phyloP scores from a whole-genome alignment of 495 filamentous ascomycete species.

The Aspergillus bertholletiae region DNA sequence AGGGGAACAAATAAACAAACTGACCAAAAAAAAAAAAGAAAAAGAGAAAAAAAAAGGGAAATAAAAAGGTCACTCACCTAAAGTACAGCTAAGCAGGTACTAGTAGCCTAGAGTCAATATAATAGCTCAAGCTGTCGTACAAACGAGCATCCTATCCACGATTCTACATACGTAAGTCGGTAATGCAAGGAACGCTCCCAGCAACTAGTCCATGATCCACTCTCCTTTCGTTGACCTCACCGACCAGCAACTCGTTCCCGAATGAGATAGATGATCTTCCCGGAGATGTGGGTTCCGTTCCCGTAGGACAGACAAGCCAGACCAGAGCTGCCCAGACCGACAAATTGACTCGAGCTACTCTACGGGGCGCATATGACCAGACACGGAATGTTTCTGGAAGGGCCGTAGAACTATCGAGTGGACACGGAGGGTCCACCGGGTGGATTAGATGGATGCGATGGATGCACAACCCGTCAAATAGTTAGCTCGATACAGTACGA shows the following conservation, averaged over 20 bases:
- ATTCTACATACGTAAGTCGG: no score
- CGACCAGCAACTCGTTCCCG: neutral
- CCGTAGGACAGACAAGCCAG: neutral
- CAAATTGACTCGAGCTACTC: neutral
- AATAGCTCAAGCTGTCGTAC: no score
- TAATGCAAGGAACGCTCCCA: no score
- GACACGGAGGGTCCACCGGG: conserved; percentile 2
- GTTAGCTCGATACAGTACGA: neutral
- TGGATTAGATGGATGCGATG: neutral
- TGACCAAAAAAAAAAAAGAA: no score
- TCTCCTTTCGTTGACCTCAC: neutral
- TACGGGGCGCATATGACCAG: neutral
- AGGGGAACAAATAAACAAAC: no score
- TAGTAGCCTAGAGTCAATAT: no score
- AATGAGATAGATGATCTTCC: neutral
- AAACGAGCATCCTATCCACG: no score
- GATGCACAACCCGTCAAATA: neutral
- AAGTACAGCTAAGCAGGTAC: no score
- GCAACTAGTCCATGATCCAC: no score
- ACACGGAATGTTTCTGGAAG: conserved; percentile 3
- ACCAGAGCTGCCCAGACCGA: neutral
- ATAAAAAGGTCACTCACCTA: no score
- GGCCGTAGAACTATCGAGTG: conserved; percentile 2
- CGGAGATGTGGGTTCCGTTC: neutral
- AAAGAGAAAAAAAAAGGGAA: no score